Evolutionary conservation across 192 early-diverging fungal species (phyloP).

Genomic region (Linnemannia schmuckeri): DNA sequence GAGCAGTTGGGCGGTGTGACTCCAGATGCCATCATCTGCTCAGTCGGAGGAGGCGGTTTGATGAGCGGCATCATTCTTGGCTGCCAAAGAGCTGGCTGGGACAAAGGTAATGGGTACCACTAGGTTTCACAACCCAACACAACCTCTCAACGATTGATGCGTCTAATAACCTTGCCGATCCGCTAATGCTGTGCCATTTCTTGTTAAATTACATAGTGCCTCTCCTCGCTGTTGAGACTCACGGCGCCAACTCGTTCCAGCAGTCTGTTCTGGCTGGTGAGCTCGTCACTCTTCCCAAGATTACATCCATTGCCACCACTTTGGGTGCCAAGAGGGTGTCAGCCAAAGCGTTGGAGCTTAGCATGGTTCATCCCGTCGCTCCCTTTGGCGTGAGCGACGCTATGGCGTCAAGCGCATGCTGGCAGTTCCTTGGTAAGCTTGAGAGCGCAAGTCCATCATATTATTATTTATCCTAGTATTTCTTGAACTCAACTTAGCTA

Average conservation of each 20-base stretch:
- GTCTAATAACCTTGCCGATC: neutral
- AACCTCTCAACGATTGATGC: neutral
- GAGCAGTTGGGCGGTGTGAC: slow-evolving; percentile 66
- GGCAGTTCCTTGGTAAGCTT: slow-evolving; percentile 66
- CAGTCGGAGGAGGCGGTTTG: slow-evolving; percentile 80
- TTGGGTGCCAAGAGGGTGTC: slow-evolving; percentile 59
- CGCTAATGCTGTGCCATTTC: neutral
- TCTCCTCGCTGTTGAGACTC: slow-evolving; percentile 80
- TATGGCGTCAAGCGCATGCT: slow-evolving; percentile 65
- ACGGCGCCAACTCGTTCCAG: slow-evolving; percentile 80
- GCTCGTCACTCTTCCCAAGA: slow-evolving; percentile 56
- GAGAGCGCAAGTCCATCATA: slow-evolving; percentile 21
- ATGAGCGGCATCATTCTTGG: slow-evolving; percentile 78
- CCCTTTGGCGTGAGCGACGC: slow-evolving; percentile 71
- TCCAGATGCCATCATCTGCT: slow-evolving; percentile 74
- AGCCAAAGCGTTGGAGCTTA: slow-evolving; percentile 61
- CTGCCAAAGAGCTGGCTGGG: slow-evolving; percentile 70
- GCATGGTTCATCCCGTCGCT: slow-evolving; percentile 65
- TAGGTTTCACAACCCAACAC: neutral
- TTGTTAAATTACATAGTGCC: slow-evolving; percentile 61
- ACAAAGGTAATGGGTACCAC: slow-evolving; percentile 45
- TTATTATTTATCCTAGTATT: slow-evolving; percentile 1
- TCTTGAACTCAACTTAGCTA: neutral
- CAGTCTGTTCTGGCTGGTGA: slow-evolving; percentile 69
- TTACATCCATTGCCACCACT: slow-evolving; percentile 63